These are phyloP conservation scores for Clitoria ternatea DNA, from an alignment of 306 rosid genomes.

Conservation along the genomic window DNA sequence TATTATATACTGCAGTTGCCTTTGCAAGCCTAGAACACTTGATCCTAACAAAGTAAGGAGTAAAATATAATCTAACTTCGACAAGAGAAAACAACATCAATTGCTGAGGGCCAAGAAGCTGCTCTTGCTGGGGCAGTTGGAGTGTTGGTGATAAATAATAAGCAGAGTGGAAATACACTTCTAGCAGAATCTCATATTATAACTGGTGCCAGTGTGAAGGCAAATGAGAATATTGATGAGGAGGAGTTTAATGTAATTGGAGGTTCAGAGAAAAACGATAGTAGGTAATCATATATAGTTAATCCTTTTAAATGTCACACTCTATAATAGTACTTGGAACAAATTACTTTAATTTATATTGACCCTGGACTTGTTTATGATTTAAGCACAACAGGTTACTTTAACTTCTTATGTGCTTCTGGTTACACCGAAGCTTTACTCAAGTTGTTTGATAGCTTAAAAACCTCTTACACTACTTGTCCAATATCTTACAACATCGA, in stretches of 20 bases:
- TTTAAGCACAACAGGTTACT: slow-evolving; percentile 30
- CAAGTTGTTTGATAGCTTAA: background rate
- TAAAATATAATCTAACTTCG: background rate
- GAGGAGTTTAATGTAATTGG: no score
- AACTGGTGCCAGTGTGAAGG: background rate
- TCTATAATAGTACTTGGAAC: background rate
- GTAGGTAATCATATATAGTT: background rate
- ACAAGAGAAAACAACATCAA: background rate
- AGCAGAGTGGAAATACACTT: background rate
- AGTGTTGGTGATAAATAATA: background rate
- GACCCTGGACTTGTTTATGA: slow-evolving; percentile 60
- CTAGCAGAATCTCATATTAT: background rate
- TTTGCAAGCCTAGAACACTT: background rate
- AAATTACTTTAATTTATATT: slow-evolving; percentile 29
- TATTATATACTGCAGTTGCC: background rate
- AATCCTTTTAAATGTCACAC: background rate
- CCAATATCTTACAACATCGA: slow-evolving; percentile 17
- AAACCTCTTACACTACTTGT: slow-evolving; percentile 15
- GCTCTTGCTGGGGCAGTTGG: background rate
- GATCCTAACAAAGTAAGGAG: background rate
- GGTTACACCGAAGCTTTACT: slow-evolving; percentile 30
- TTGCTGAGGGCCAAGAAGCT: background rate
- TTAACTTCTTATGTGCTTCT: slow-evolving; percentile 48
- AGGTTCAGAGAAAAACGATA: no score
- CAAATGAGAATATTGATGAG: no score